These are phyloP conservation scores for Pleodorina starrii DNA, from an alignment of 139 green algal species.

Conservation along the genomic window DNA sequence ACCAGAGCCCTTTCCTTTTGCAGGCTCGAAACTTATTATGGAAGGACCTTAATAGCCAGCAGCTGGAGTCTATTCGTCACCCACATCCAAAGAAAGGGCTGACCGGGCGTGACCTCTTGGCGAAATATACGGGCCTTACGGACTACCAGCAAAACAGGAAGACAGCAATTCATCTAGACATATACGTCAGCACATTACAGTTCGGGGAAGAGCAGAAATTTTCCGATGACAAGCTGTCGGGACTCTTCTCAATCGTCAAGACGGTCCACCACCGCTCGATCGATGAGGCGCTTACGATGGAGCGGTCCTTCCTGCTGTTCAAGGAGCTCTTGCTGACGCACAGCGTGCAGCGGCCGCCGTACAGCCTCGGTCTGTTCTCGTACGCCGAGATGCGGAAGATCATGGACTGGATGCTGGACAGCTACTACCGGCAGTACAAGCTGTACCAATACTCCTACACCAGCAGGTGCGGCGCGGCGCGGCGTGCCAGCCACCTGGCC, in stretches of 20 bases:
- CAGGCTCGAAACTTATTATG: slow-evolving; percentile 58
- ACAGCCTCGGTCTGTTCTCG: slow-evolving; percentile 76
- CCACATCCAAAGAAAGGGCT: slow-evolving; percentile 59
- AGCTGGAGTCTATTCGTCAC: slow-evolving; percentile 51
- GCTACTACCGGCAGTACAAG: slow-evolving; percentile 85
- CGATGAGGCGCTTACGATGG: slow-evolving; percentile 61
- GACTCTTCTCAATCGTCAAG: slow-evolving; percentile 75
- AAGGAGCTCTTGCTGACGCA: slow-evolving; percentile 65
- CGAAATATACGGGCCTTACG: slow-evolving; percentile 47
- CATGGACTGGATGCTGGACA: slow-evolving; percentile 72
- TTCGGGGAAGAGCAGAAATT: slow-evolving; percentile 59
- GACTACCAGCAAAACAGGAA: slow-evolving; percentile 34
- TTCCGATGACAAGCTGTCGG: slow-evolving; percentile 71
- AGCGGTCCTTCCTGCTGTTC: slow-evolving; percentile 65
- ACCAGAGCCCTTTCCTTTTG: no score
- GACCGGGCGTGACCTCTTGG: slow-evolving; percentile 51
- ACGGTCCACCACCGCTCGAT: slow-evolving; percentile 58
- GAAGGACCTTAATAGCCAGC: slow-evolving; percentile 55
- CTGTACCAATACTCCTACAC: slow-evolving; percentile 83
- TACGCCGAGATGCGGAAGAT: slow-evolving; percentile 66
- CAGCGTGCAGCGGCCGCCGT: slow-evolving; percentile 80
- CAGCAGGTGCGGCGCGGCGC: slow-evolving; percentile 58
- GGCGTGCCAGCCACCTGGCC: no score
- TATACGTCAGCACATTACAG: slow-evolving; percentile 57
- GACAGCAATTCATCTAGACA: slow-evolving; percentile 56